Base-by-base conservation (phyloP, 2,329 filamentous ascomycete genomes). In the Fusarium sp. region DNA sequence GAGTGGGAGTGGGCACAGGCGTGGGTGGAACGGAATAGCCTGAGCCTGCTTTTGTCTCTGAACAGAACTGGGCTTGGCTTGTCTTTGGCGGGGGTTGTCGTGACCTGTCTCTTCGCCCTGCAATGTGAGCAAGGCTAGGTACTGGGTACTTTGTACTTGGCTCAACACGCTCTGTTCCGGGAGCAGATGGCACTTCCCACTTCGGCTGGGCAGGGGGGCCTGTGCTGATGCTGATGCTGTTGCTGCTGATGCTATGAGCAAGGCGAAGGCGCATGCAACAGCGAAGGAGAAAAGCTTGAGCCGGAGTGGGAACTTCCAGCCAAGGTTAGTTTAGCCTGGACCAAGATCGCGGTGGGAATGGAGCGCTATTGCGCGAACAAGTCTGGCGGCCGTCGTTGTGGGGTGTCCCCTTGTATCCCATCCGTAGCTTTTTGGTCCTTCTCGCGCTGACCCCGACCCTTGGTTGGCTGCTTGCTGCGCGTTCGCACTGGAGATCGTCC, bases 291-390 rank as follows among this genome's bases (percentile, higher is more conserved):
- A 64, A 75, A 67, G 71, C 72, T 72, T 73, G 71, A 73, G 69
- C 54, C 67, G 56, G 69, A 65, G 58, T 64, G 65, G 67, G 54
- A 39, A 53, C 52, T 66, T 57, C 62, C 65, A 62, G 63, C 67
- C 67, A 67, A 58, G 59, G 65, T 53, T 47, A 64, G 72, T 58
- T 67, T 75, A 75, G 73, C 68, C 57, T 62, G 45, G 50, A 60
- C 56, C 63, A 57, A 63, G 63, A 72, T 73, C 73, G 62, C 60
- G 65, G 61, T 74, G 73, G 68, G 70, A 75, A 74, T 75, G 73
- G 62, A 72, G 70, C 62, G 45, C 72, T 65, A 71, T 74, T 65
- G 68, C 73, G 59, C 65, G 69, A 74, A 74, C 68, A 67, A 73
- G 73, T 74, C 72, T 75, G 73, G 73, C 61, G 71, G 62, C 71